Evolutionary conservation across 2,329 filamentous ascomycete species (phyloP), one percentile per base, ranked within the genome.

Genomic region (Tolypocladium capitatum): DNA sequence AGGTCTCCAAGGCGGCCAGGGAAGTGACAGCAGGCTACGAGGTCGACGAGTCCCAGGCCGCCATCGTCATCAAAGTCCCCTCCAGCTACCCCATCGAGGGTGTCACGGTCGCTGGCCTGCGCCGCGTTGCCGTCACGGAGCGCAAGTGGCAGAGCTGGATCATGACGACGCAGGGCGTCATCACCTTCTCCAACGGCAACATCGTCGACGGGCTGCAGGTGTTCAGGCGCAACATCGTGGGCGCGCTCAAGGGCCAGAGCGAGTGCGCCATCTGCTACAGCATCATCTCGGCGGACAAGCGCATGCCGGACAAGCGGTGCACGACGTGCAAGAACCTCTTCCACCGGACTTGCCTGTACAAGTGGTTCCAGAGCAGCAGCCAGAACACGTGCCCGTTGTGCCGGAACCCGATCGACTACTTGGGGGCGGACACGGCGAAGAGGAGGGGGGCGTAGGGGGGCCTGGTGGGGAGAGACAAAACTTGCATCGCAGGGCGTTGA

Each of bases 231-330:
- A 97, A 97, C 63, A 83, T 98, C 13, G 78, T 83, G 14, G 87
- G 88, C 1, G 86, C 87, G 4, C 75, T 98, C 54, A 92, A 94
- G 68, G 92, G 90, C 33, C 90, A 97, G 66, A 86, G 78, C 20
- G 92, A 98, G 65, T 98, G 92, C 61, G 88, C 92, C 10, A 97
- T 97, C 61, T 97, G 91, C 71, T 97, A 97, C 70, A 89, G 83
- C 50, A 89, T 98, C 60, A 87, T 98, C 53, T 87, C 87, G 18
- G 80, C 79, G 8, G 90, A 96, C 63, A 86, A 86, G 71, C 84
- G 85, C 65, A 80, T 94, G 63, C 92, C 92, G 0, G 91, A 92
- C 63, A 97, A 97, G 74, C 75, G 80, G 47, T 98, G 92, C 64
- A 74, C 77, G 43, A 97, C 91, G 1, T 98, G 92, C 74, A 91